A percentile compares a stretch with the other conserved stretches of the same genome.
These are phyloP conservation scores for Moesziomyces aphidis DNA, from an alignment of 1,284 basidiomycete species.

Conservation along the genomic window DNA sequence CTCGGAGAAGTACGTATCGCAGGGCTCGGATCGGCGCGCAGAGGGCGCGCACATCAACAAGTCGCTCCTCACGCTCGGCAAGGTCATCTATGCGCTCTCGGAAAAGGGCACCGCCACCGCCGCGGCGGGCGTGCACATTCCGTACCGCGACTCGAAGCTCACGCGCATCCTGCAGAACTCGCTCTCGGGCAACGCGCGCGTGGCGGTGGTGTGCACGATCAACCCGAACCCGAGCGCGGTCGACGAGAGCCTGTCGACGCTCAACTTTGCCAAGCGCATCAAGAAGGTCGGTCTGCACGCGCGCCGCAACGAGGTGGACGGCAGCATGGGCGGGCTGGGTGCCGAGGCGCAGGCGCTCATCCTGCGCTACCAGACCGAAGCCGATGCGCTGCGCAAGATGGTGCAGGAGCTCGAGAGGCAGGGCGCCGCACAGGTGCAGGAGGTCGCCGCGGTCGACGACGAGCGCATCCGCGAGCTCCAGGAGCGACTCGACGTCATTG, in stretches of 20 bases:
- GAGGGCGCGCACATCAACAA: slow-evolving; percentile 73
- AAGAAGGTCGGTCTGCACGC: slow-evolving; percentile 84
- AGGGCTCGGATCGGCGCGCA: slow-evolving; percentile 52
- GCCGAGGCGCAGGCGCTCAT: slow-evolving; percentile 61
- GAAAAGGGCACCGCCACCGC: slow-evolving; percentile 28
- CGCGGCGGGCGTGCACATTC: slow-evolving; percentile 74
- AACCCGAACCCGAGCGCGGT: slow-evolving; percentile 70
- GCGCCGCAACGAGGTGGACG: slow-evolving; percentile 85
- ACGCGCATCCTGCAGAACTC: slow-evolving; percentile 95
- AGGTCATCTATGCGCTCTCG: slow-evolving; percentile 65
- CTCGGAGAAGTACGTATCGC: slow-evolving; percentile 81
- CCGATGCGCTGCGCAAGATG: slow-evolving; percentile 54
- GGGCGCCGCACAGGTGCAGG: not conserved
- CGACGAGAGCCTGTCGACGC: slow-evolving; percentile 82
- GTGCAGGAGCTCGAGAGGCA: slow-evolving; percentile 44
- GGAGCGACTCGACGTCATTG: slow-evolving; percentile 57
- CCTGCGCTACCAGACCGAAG: slow-evolving; percentile 58
- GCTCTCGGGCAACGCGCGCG: slow-evolving; percentile 90
- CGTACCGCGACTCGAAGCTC: slow-evolving; percentile 92
- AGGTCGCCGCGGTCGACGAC: slow-evolving; percentile 21
- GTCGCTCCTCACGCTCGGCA: slow-evolving; percentile 68
- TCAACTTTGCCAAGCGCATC: slow-evolving; percentile 87
- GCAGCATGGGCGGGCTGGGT: slow-evolving; percentile 25
- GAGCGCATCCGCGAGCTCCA: slow-evolving; percentile 48
- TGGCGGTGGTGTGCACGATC: slow-evolving; percentile 95